phyloP scores from a whole-genome alignment of 306 rosid species.

The Gastrolobium villosum region DNA sequence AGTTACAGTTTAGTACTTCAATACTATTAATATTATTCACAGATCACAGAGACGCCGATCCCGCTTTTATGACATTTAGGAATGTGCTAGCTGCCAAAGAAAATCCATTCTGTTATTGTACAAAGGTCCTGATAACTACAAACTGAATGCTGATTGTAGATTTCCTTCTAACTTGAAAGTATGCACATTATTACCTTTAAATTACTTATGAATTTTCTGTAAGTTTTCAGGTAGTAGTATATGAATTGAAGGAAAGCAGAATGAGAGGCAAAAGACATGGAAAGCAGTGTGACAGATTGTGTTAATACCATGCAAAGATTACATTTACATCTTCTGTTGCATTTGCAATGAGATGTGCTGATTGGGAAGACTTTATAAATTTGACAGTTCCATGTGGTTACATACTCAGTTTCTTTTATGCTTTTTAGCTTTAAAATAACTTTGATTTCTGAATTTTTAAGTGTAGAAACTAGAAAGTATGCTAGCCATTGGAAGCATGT shows the following conservation, averaged over 20 bases:
- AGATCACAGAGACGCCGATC: conserved; percentile 82
- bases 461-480: conserved; percentile 41
- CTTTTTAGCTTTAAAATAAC: conserved; percentile 34
- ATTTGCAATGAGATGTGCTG: conserved; percentile 55
- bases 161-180: not conserved
- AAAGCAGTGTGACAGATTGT: conserved; percentile 21
- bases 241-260: conserved; percentile 43
- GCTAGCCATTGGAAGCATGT: conserved; percentile 40
- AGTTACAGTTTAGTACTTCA: conserved; percentile 20
- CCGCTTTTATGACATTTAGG: conserved; percentile 91
- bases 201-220: conserved; percentile 15
- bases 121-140: not conserved
- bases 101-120: not conserved
- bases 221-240: conserved; percentile 41
- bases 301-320: conserved; percentile 49
- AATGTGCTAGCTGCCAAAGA: conserved; percentile 48
- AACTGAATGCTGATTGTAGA: conserved; percentile 6
- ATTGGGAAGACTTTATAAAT: conserved; percentile 48
- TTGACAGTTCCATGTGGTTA: conserved; percentile 49
- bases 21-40: conserved; percentile 45
- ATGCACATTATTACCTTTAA: conserved; percentile 8
- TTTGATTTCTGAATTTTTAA: conserved; percentile 38
- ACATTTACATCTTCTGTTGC: conserved; percentile 51
- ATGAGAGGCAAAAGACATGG: conserved; percentile 46
- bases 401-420: conserved; percentile 38